phyloP scores from a whole-genome alignment of 164 flowering plant species.

The Amborella trichopoda region DNA sequence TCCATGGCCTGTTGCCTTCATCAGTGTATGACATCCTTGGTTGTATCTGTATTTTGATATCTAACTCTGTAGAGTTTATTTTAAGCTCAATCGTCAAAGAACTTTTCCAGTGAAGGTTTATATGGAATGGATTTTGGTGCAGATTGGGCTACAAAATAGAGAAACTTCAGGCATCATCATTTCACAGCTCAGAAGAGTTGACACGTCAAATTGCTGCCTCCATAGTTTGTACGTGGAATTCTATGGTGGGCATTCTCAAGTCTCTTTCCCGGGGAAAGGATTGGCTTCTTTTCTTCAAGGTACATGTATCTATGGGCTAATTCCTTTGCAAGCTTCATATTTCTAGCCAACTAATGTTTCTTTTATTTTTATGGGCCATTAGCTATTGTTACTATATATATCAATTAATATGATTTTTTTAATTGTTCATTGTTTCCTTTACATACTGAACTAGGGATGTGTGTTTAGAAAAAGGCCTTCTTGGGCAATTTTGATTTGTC shows the following conservation, averaged over 20 bases:
- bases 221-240: constrained; percentile 56
- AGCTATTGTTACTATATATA: too few species aligned
- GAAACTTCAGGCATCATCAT: constrained; percentile 50
- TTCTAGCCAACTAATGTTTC: too few species aligned
- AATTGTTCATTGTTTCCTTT: too few species aligned
- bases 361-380: too few species aligned
- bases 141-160: constrained; percentile 72
- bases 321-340: too few species aligned
- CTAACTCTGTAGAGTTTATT: background rate
- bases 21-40: constrained; percentile 37
- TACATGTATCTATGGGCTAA: too few species aligned
- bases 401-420: too few species aligned
- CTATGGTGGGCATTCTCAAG: constrained; percentile 29
- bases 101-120: background rate
- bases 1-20: constrained; percentile 69
- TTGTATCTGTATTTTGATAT: background rate
- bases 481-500: too few species aligned
- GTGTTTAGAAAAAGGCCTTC: too few species aligned
- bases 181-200: constrained; percentile 54
- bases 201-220: constrained; percentile 32
- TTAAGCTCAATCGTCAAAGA: too few species aligned
- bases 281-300: constrained; percentile 67
- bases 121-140: constrained; percentile 13
- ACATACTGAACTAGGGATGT: too few species aligned
- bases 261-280: constrained; percentile 71